These are phyloP conservation scores for Pisolithus marmoratus DNA, from an alignment of 768 basidiomycete genomes.

Conservation along the genomic window DNA sequence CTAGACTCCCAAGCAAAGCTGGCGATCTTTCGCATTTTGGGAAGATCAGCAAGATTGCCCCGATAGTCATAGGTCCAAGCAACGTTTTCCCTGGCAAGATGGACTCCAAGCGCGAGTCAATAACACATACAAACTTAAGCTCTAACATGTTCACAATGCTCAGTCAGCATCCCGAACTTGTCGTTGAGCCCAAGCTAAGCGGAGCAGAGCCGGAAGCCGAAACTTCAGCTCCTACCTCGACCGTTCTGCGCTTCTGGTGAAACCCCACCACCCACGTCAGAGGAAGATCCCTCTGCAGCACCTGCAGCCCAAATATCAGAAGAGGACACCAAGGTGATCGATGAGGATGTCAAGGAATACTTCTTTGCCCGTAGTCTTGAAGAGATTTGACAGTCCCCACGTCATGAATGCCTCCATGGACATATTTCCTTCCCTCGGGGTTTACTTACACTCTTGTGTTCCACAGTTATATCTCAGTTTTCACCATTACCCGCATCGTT, in stretches of 20 bases:
- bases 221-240: no score
- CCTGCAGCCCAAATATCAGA: conserved; percentile 45
- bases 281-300: conserved; percentile 21
- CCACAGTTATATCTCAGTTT: neutral
- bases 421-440: conserved; percentile 10
- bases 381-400: no score
- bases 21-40: conserved; percentile 86
- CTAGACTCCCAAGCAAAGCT: conserved; percentile 65
- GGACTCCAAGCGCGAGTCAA: conserved; percentile 59
- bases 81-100: conserved; percentile 80
- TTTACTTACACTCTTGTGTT: conserved; percentile 3
- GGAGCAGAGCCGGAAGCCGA: conserved; percentile 43
- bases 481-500: conserved; percentile 12
- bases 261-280: no score
- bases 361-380: no score
- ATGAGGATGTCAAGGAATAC: no score
- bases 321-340: conserved; percentile 42
- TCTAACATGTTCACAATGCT: conserved; percentile 90
- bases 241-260: no score
- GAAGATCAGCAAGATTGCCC: conserved; percentile 68
- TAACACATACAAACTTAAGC: conserved; percentile 74
- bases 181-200: conserved; percentile 52
- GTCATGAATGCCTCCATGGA: conserved; percentile 22
- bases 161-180: conserved; percentile 53
- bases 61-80: conserved; percentile 77